These are phyloP conservation scores for Wallacemonas sp. DNA, from an alignment of 208 protist genomes.

Conservation along the genomic window DNA sequence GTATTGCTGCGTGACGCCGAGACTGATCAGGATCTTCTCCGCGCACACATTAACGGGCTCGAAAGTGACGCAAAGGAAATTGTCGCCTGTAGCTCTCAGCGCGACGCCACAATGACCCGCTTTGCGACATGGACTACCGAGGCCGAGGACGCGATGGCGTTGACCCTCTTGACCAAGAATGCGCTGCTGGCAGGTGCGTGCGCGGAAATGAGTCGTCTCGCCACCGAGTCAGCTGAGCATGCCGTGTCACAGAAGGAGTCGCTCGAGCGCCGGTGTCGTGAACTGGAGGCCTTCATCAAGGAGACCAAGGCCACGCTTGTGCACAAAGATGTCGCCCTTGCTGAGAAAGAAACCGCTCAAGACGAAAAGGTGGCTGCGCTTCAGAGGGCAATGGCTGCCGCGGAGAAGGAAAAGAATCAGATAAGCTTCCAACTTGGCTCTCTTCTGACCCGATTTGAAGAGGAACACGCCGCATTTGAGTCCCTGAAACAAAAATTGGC, in stretches of 20 bases:
- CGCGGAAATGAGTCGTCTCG: neutral
- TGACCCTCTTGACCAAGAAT: neutral
- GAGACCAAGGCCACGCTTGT: constrained; percentile 29
- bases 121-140: neutral
- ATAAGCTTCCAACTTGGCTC: neutral
- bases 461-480: constrained; percentile 23
- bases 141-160: neutral
- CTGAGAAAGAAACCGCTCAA: constrained; percentile 26
- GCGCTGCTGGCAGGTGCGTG: neutral
- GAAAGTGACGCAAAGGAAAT: neutral
- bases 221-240: neutral
- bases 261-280: constrained; percentile 20
- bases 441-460: constrained; percentile 4
- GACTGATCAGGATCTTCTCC: neutral
- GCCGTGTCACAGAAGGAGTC: constrained; percentile 15
- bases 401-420: constrained; percentile 8
- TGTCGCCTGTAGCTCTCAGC: neutral
- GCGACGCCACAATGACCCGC: neutral
- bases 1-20: constrained; percentile 10
- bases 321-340: constrained; percentile 23
- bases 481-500: constrained; percentile 13
- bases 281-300: constrained; percentile 33
- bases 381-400: constrained; percentile 10
- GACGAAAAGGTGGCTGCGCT: constrained; percentile 20
- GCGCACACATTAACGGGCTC: neutral